Evolutionary conservation across 495 filamentous ascomycete species (phyloP), one percentile per base, ranked within the genome.

Genomic region (Annulohypoxylon maeteangense): DNA sequence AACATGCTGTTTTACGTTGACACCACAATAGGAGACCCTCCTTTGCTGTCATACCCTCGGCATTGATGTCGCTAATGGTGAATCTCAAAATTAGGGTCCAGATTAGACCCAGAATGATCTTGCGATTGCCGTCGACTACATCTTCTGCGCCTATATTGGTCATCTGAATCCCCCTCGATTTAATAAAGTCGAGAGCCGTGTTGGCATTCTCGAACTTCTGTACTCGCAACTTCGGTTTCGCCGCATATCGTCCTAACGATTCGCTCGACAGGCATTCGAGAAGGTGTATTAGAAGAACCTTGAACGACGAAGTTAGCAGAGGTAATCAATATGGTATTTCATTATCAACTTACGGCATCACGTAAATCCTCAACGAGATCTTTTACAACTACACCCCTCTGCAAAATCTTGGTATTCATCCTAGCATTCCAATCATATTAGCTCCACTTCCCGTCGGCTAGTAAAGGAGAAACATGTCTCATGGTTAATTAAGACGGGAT

Each of bases 201-300:
- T 99, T 98, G 80, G 95, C 95, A 87, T 99, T 99, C 82, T 99
- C 95, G 84, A 97, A 98, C 72, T 91, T 90, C 81, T 99, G 95
- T 66, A 99, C 96, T 47, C 95, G 93, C 67, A 99, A 86, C 81
- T 97, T 97, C 22, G 95, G 95, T 72, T 92, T 93, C 47, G 94
- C 91, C 55, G 95, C 95, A 88, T 99, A 99, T 81, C 93, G 91
- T 73, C 95, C 95, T 59, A 99, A 91, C 4, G 94, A 97, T 78
- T 98, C 95, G 68, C 90, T 88, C 36, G 94, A 93, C 44, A 99
- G 90, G 78, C 96, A 94, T 82, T 99, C 95, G 74, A 99, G 92
- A 45, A 99, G 87, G 80, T 99, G 95, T 78, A 99, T 95, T 72
- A 99, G 90, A 40, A 93, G 87, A 27, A 98, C 92, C 94, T 97